Evolutionary conservation across 192 early-diverging fungal species (phyloP).

Genomic region (Rhizophagus sp.): DNA sequence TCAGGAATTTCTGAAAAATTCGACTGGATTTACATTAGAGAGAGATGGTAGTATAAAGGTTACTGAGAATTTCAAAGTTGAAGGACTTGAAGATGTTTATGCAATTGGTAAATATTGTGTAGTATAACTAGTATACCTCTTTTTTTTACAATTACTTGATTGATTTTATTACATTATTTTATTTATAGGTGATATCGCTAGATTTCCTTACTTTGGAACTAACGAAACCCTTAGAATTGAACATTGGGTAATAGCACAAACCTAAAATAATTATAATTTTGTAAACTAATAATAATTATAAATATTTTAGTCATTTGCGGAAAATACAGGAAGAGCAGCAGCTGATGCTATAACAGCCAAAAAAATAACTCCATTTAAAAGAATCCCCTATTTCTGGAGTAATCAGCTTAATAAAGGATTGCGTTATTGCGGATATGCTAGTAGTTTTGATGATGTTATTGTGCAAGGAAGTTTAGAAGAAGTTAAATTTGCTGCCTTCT

Average conservation of each 20-base stretch:
- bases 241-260: constrained; percentile 46
- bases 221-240: constrained; percentile 51
- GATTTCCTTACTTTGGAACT: constrained; percentile 48
- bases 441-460: constrained; percentile 54
- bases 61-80: constrained; percentile 42
- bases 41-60: constrained; percentile 52
- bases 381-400: constrained; percentile 63
- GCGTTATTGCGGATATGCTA: constrained; percentile 55
- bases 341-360: constrained; percentile 34
- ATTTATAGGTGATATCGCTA: constrained; percentile 54
- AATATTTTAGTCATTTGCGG: constrained; percentile 37
- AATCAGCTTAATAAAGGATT: constrained; percentile 55
- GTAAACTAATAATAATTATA: background rate
- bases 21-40: constrained; percentile 41
- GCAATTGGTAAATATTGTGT: constrained; percentile 41
- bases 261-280: background rate
- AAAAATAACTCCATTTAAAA: constrained; percentile 39
- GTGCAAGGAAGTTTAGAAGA: constrained; percentile 39
- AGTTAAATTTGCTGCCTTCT: constrained; percentile 36
- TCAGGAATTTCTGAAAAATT: constrained; percentile 42
- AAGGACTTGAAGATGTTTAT: constrained; percentile 45
- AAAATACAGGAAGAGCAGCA: constrained; percentile 39
- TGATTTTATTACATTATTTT: constrained; percentile 3
- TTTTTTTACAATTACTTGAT: background rate
- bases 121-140: background rate